Evolutionary conservation across 2,329 filamentous ascomycete species (phyloP), one percentile per base, ranked within the genome.

Genomic region (Botrytis paeoniae): DNA sequence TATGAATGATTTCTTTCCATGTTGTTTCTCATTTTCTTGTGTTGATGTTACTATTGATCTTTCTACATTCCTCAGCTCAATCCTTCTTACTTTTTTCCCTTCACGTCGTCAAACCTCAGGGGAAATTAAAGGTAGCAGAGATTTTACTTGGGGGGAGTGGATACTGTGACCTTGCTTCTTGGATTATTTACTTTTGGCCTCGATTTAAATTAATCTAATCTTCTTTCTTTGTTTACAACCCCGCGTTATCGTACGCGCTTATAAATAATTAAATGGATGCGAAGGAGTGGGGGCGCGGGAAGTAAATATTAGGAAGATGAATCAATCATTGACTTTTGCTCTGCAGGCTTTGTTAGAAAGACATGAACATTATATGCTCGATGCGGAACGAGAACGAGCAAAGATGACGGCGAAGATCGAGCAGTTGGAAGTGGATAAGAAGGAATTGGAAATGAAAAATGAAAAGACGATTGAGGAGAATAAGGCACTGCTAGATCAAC

Each of bases 301-400:
- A 10, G 59, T 20, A 22, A 70, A 25, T 41, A 39, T 25, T 48
- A 32, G 37, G 35, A 73, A 70, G 45, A 80, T 78, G 78, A 77
- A 74, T 69, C 77, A 80, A 74, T 78, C 87, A 84, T 92, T 97
- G 83, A 97, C 90, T 70, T 92, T 89, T 83, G 85, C 88, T 71
- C 83, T 92, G 74, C 90, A 98, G 96, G 94, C 94, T 74, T 87
- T 99, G 73, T 89, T 99, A 60, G 90, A 92, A 76, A 92, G 95
- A 79, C 95, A 99, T 88, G 95, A 98, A 85, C 90, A 93, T 74
- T 98, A 97, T 83, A 95, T 98, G 87, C 91, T 91, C 78, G 94
- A 97, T 82, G 94, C 95, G 74, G 94, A 97, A 85, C 89, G 90
- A 78, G 94, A 98, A 81, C 92, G 95, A 74, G 85, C 68, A 39